Base-by-base conservation (phyloP, 345 rosid species). In the Isatis tinctoria region DNA sequence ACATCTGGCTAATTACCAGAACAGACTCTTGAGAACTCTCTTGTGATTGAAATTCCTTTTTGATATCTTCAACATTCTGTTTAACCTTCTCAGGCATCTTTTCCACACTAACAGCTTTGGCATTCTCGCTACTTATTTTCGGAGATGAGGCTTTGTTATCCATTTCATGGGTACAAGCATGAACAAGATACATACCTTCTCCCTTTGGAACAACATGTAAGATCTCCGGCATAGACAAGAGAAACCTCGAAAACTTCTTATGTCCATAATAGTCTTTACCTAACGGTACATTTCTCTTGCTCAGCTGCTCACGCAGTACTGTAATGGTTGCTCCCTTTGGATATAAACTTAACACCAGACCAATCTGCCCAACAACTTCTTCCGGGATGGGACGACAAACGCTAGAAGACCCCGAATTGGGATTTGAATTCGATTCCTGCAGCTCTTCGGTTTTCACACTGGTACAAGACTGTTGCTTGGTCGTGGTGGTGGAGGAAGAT, bases 201-300 rank as follows among this genome's bases (percentile, higher is more conserved):
- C 69, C 65, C 39, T 6, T 60, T 22, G 33, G n/a, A 9, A 77
- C 65, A 68, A 92, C 83, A 80, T 77, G 67, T 72, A 88, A 70
- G 70, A 87, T 78, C 37, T 83, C 75, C 39, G 83, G 90, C 96
- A 94, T 80, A 28, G 97, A 79, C 18, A 81, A 68, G 76, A 94
- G 83, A 81, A 94, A 86, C 32, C 76, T 80, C 6, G 83, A 70
- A 63, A 94, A 88, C 52, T 53, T 87, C 81, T 70, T 83, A 76
- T 85, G 57, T 14, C 97, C 98, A 47, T 83, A 91, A 0, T 81
- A 87, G 47, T 85, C 83, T 81, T 59, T 85, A 79, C 81, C 90
- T 8, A 94, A 26, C 40, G 2, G 18, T 45, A 85, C 65, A 41
- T 75, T 73, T 39, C 80, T 67, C 54, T 51, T 87, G 11, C 4